phyloP scores from a whole-genome alignment of 352 stramenopile genomes.

The Globisporangium canariense region DNA sequence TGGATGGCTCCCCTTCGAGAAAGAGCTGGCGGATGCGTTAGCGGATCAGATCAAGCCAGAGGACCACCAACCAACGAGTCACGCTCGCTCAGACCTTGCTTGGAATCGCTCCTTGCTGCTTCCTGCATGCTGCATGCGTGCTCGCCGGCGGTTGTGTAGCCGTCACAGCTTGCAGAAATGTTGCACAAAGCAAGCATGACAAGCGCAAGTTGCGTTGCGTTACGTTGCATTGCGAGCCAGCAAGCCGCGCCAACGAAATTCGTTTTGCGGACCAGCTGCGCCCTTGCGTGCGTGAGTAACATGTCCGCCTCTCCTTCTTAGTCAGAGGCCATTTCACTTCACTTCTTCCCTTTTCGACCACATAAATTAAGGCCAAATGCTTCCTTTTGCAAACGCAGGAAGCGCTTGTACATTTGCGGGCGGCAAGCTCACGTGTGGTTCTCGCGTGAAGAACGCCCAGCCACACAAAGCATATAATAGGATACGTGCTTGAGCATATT shows the following conservation, averaged over 20 bases:
- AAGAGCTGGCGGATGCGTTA: background rate
- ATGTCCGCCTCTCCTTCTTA: background rate
- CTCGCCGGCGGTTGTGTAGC: too few species aligned
- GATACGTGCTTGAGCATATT: background rate
- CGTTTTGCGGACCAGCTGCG: background rate
- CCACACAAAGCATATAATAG: too few species aligned
- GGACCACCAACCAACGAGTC: background rate
- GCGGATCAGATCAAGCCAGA: background rate
- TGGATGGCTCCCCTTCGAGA: background rate
- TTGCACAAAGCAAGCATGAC: too few species aligned
- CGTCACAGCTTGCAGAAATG: too few species aligned
- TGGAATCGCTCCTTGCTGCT: background rate
- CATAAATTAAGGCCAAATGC: background rate
- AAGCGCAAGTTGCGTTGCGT: background rate
- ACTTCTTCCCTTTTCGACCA: background rate
- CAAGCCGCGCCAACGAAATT: background rate
- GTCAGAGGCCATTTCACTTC: background rate
- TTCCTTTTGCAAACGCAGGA: too few species aligned
- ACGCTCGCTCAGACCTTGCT: too few species aligned
- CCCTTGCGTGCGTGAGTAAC: background rate
- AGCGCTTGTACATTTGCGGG: too few species aligned
- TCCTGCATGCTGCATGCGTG: too few species aligned
- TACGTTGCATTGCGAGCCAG: background rate
- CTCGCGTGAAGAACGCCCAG: too few species aligned
- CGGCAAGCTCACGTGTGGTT: background rate